Percentiles rank a stretch among this genome's conserved stretches.
Conservation (phyloP, 305 asterid genomes). For the Andrographis paniculata region DNA sequence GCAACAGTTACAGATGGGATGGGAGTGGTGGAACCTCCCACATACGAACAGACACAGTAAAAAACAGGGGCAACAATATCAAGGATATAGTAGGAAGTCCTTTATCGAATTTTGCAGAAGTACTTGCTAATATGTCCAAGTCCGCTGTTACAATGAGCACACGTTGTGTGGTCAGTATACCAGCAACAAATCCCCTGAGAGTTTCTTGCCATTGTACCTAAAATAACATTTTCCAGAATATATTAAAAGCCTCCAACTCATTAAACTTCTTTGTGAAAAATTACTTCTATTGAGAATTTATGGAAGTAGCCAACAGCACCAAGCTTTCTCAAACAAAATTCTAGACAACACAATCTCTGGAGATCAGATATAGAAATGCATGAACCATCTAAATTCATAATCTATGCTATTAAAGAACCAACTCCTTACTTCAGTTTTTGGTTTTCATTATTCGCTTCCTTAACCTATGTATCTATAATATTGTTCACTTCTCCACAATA, state of each 20-base stretch:
- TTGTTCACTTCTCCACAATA: too few relatives aligned
- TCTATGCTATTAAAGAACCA: conserved; percentile 8
- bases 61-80: too few relatives aligned
- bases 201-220: conserved; percentile 99
- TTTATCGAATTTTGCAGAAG: conserved; percentile 76
- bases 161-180: conserved; percentile 83
- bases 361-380: conserved; percentile 1
- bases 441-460: too few relatives aligned
- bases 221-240: conserved; percentile 21
- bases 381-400: conserved; percentile 4
- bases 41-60: too few relatives aligned
- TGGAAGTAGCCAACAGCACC: conserved; percentile 11
- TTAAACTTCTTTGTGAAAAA: neutral
- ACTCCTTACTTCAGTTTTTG: too few relatives aligned
- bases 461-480: too few relatives aligned
- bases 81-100: conserved; percentile 99
- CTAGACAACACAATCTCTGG: neutral
- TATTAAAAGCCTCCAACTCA: conserved; percentile 23
- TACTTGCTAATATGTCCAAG: conserved; percentile 79
- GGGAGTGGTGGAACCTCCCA: neutral
- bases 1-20: conserved; percentile 6
- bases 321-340: neutral
- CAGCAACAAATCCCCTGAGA: conserved; percentile 95
- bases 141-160: conserved; percentile 92
- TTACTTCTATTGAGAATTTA: conserved; percentile 1